Conservation (phyloP, 1,139 yeast species). For the Starmera stellimalicola region DNA sequence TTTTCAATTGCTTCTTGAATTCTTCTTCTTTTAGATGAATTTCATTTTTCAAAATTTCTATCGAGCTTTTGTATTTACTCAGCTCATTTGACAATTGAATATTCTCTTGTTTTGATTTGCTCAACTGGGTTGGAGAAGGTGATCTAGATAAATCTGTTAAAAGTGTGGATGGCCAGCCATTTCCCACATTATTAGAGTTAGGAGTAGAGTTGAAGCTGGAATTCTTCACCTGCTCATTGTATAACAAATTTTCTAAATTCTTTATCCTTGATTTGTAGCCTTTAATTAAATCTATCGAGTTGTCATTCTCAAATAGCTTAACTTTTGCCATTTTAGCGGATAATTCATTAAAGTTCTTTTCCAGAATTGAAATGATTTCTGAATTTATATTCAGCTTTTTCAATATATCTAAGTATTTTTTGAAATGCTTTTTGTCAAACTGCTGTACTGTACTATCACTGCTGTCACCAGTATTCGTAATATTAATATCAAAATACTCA, state of each 20-base stretch:
- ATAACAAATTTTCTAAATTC: constrained; percentile 56
- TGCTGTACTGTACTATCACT: neutral
- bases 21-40: constrained; percentile 24
- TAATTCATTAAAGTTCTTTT: constrained; percentile 38
- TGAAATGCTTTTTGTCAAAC: neutral
- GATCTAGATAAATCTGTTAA: constrained; percentile 9
- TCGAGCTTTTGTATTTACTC: constrained; percentile 7
- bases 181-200: constrained; percentile 4
- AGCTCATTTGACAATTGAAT: constrained; percentile 5
- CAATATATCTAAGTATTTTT: constrained; percentile 26
- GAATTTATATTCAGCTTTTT: constrained; percentile 18
- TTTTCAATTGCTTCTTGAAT: constrained; percentile 17
- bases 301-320: neutral
- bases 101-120: constrained; percentile 9
- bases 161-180: constrained; percentile 8
- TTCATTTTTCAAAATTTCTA: constrained; percentile 11
- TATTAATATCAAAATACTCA: constrained; percentile 30
- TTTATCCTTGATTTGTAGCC: constrained; percentile 53
- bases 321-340: constrained; percentile 21
- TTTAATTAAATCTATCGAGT: constrained; percentile 24
- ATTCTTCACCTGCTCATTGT: constrained; percentile 54
- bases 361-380: constrained; percentile 33
- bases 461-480: constrained; percentile 9
- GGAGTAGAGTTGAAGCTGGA: constrained; percentile 47
- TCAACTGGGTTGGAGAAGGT: constrained; percentile 5